Evolutionary conservation across 2,329 filamentous ascomycete species (phyloP), one percentile per base, ranked within the genome.

Genomic region (Calonectria naviculata): DNA sequence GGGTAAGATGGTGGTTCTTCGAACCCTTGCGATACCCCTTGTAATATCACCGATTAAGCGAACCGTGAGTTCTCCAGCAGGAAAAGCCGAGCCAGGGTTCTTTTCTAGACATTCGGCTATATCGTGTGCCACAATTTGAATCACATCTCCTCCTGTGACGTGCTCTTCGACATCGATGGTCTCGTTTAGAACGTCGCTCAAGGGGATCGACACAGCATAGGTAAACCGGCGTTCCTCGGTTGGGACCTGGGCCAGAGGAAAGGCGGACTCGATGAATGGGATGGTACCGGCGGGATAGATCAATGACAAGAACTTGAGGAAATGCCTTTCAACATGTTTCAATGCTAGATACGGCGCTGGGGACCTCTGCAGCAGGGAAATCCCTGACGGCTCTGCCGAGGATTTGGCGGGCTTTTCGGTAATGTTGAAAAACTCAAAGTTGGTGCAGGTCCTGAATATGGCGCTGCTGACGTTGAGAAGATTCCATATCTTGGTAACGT

Each of bases 381-480:
- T 54, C 0, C 73, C 70, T 24, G 28, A 58, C n/a, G 47, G 64
- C 67, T 54, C 21, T 7, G 38, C 44, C 6, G 46, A 54, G 29
- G 74, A 78, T 74, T 75, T 78, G 49, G 83, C 78, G 6, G 79
- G 79, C 21, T 83, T 85, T 78, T 94, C 92, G 2, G 92, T 92
- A 19, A 93, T 84, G 75, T 95, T 95, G 84, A 91, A 94, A 80
- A 94, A 95, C 78, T 95, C 93, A 72, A 93, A 89, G 75, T 94
- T 95, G 13, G 92, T 92, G 78, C 91, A 94, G 2, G 86, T 87
- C 60, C 92, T 87, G 75, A 93, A 91, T 19, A 93, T 87, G 2
- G 87, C 84, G 26, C 85, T 87, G 73, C 88, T 90, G 17, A 88
- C 87, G 21, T 87, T 85, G 29, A 94, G 81, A 8, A 94, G 85